Percentiles rank a stretch among this genome's conserved stretches.
phyloP scores from a whole-genome alignment of 1,284 basidiomycete genomes.

The Ustanciosporium gigantosporum region DNA sequence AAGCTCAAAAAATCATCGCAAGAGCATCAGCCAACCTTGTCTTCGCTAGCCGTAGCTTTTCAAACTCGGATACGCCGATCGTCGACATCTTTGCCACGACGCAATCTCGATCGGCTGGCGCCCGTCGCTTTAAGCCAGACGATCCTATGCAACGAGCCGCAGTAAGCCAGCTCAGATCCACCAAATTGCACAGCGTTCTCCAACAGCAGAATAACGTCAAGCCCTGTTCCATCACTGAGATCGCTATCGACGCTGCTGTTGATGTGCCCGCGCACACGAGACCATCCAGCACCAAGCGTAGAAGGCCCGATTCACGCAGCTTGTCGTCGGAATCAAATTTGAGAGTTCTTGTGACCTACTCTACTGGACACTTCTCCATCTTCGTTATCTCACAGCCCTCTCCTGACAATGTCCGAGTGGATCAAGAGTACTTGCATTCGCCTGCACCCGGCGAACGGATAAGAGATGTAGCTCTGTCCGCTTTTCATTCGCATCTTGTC shows the following conservation, averaged over 20 bases:
- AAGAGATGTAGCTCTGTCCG: constrained; percentile 24
- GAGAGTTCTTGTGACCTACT: constrained; percentile 48
- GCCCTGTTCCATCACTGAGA: constrained; percentile 14
- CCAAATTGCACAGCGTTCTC: no score
- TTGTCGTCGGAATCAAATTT: not conserved
- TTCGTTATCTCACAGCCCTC: constrained; percentile 31
- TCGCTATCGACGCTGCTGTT: constrained; percentile 13
- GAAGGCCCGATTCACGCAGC: not conserved
- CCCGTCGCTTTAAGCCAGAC: no score
- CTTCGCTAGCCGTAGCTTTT: constrained; percentile 6
- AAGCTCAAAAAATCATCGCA: not conserved
- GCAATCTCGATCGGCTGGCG: no score
- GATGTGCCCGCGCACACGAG: not conserved
- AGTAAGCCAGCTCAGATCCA: no score
- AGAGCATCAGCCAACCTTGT: constrained; percentile 16
- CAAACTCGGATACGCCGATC: not conserved
- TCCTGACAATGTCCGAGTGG: not conserved
- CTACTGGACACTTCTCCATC: constrained; percentile 51
- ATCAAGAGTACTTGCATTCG: constrained; percentile 13
- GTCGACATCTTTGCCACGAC: no score
- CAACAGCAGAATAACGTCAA: no score
- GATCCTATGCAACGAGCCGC: no score
- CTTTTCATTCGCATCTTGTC: constrained; percentile 45
- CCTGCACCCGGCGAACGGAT: not conserved
- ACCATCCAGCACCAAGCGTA: not conserved